Base-by-base conservation (phyloP, 129 eudicot genomes). In the Pittosporum tobira region DNA sequence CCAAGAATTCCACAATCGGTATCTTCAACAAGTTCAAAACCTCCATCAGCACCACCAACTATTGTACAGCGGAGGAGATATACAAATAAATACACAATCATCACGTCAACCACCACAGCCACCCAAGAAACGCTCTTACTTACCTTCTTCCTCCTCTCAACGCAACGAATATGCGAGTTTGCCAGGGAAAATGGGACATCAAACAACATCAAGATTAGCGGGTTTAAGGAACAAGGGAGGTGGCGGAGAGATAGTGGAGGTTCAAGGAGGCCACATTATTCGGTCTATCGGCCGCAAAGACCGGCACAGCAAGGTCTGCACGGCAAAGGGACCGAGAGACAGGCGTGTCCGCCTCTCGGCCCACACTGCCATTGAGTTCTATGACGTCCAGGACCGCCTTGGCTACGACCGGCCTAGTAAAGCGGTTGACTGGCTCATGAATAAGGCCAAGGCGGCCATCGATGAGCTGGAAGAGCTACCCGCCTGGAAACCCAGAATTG, bases 361-460 rank as follows among this genome's bases (percentile, higher is more conserved):
- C 0, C 84, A 80, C 75, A 88, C 96, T 0, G 96, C 96, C 6
- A 88, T 88, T n/a, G 94, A 88, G 29, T 88, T 88, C 68, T 88
- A 88, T 65, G 96, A 88, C 37, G 96, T 88, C 6, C 96, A 88
- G 58, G 96, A 88, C 65, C 81, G 96, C 37, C 81, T 88, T 6
- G 96, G 96, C 8, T 88, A 80, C 59, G 96, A 88, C 71, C 71
- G 94, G 1, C 94, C 96, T 2, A 88, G 96, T 53, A 88, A 88
- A 52, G 96, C 94, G 9, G 94, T 88, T 11, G 96, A 88, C 59
- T 88, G 96, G 96, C 81, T 88, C 36, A 88, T 88, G 21, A 88
- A 73, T 27, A 83, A 84, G 61, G 96, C 96, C 31, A 77, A 88
- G 58, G 1, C 88, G 26, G 77, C 96, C 25, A 83, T 88, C 43